Evolutionary conservation across 78 protist species (phyloP), one percentile per base, ranked within the genome.

Genomic region (Chrysochromulina tobinii): DNA sequence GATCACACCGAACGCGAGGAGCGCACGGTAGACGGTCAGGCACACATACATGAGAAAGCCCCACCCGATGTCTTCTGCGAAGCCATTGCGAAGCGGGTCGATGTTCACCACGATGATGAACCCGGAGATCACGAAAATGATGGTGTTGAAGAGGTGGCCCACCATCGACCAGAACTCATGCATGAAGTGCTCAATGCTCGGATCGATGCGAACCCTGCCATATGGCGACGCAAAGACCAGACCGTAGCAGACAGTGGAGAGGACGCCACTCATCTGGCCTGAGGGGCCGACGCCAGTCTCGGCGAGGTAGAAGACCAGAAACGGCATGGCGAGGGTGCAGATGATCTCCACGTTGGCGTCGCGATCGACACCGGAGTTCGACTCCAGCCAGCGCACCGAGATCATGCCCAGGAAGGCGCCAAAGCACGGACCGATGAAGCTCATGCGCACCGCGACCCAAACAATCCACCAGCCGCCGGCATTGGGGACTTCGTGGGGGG

Each of bases 41-140:
- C 7, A 14, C 12, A 14, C 23, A 7, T 12, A 59, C 12, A 12
- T 14, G 64, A 14, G 12, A 12, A 59, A 7, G 64, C 23, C 64
- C 64, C 64, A 59, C 23, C 64, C 64, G 23, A 14, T 12, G 12
- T 14, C 12, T 12, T 14, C 23, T 12, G 12, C 7, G 64, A 59
- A 59, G 64, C 64, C 64, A 7, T 14, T 7, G 23, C 12, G 7
- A 38, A 38, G 38, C 38, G 75, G 21, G 89, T 15, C 5, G 25
- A 54, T 1, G 6, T 23, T 64, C 27, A 23, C 9, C 27, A 67
- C 84, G 48, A 85, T 11, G 88, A 91, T 48, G 21, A 84, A n/a
- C 77, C 95, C 95, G 14, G 73, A 91, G 68, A 93, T 53, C 53
- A 64, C 57, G 81, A 93, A 93, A 85, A 93, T 84, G 84, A 90